These are phyloP conservation scores for Calophaca sinica DNA, from an alignment of 306 rosid species.

Conservation along the genomic window DNA sequence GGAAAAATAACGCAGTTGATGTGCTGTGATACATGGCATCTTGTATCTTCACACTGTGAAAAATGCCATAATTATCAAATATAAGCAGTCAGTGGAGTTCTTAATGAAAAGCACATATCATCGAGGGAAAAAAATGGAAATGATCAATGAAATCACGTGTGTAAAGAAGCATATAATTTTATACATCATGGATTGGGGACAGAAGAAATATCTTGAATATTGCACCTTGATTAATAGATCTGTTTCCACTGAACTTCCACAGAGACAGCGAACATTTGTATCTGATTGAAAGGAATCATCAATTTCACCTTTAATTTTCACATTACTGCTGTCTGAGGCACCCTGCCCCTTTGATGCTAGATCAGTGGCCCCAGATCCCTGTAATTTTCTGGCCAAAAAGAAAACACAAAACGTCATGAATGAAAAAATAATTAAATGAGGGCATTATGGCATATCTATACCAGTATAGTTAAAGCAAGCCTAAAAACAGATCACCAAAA, in stretches of 20 bases:
- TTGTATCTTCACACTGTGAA: constrained; percentile 87
- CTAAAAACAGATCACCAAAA: constrained; percentile 18
- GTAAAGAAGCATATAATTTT: constrained; percentile 24
- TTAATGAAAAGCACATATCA: neutral
- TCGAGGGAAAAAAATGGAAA: constrained; percentile 3
- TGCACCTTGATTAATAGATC: constrained; percentile 84
- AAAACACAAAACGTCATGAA: neutral
- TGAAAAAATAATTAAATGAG: constrained; percentile 32
- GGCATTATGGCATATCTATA: constrained; percentile 7
- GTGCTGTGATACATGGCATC: constrained; percentile 91
- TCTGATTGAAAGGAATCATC: constrained; percentile 71
- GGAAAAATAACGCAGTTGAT: constrained; percentile 82
- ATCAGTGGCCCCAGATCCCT: constrained; percentile 83
- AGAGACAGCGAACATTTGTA: constrained; percentile 81
- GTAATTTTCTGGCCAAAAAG: constrained; percentile 71
- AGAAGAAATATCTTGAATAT: constrained; percentile 32
- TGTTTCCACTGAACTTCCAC: constrained; percentile 77
- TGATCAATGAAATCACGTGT: constrained; percentile 5
- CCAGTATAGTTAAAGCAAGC: constrained; percentile 14
- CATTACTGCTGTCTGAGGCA: constrained; percentile 75
- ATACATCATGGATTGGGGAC: constrained; percentile 3
- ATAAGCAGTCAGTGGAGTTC: constrained; percentile 10
- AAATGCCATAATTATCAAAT: constrained; percentile 18
- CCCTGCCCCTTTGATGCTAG: constrained; percentile 85
- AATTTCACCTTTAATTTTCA: constrained; percentile 74